Evolutionary conservation across 2,329 filamentous ascomycete species (phyloP).

Genomic region (Chaetomiaceae sp.): DNA sequence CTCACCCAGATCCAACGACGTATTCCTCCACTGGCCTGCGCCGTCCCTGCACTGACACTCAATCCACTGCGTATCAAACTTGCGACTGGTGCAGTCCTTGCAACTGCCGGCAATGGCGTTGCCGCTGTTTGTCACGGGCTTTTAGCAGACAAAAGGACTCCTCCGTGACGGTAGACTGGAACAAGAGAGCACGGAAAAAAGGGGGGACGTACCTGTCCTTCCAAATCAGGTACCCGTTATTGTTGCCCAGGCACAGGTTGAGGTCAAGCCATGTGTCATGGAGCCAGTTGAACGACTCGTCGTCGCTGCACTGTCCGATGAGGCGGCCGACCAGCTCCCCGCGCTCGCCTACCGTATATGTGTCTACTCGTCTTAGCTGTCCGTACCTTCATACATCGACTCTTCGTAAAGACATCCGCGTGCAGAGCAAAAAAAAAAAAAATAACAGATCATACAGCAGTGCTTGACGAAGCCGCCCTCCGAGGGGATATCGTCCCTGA

Average conservation of each 20-base stretch:
- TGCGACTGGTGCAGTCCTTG: background rate
- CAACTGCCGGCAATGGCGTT: background rate
- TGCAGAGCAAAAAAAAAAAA: background rate
- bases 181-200: background rate
- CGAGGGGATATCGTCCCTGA: background rate
- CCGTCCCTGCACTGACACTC: background rate
- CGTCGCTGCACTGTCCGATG: background rate
- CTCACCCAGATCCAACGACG: background rate
- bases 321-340: conserved; percentile 1
- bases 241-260: conserved; percentile 3
- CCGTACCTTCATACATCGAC: too few species aligned
- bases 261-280: conserved; percentile 1
- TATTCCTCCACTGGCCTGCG: background rate
- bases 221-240: background rate
- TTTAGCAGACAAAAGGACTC: too few species aligned
- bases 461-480: conserved; percentile 1
- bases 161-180: too few species aligned
- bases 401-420: too few species aligned
- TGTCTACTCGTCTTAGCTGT: too few species aligned
- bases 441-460: background rate
- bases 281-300: background rate
- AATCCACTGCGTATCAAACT: background rate
- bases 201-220: background rate
- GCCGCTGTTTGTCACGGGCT: too few species aligned
- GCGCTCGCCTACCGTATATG: background rate